Percentiles rank a stretch among this genome's conserved stretches.
Conservation (phyloP, 768 basidiomycete species). For the Lentinula aciculospora region DNA sequence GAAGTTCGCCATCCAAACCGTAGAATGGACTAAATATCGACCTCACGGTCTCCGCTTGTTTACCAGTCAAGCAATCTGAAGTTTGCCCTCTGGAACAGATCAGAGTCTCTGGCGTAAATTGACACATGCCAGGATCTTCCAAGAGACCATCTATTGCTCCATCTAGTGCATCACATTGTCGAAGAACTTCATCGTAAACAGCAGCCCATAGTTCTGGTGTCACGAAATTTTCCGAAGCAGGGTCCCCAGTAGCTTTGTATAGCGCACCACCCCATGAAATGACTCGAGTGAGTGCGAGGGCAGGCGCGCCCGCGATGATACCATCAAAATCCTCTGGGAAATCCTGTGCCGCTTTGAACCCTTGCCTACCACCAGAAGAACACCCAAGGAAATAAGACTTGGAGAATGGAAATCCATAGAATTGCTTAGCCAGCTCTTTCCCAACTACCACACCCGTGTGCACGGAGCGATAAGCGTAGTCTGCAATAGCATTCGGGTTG, state of each 20-base stretch:
- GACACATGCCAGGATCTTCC: constrained; percentile 14
- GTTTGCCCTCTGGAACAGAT: constrained; percentile 7
- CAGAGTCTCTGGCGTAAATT: constrained; percentile 14
- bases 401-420: constrained; percentile 12
- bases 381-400: constrained; percentile 21
- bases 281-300: constrained; percentile 3
- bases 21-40: constrained; percentile 12
- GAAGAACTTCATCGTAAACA: constrained; percentile 14
- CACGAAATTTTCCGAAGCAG: constrained; percentile 9
- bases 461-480: constrained; percentile 5
- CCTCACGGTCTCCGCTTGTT: constrained; percentile 12
- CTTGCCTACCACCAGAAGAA: constrained; percentile 18
- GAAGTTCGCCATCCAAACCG: constrained; percentile 4
- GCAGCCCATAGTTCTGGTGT: constrained; percentile 11
- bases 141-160: constrained; percentile 15
- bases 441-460: constrained; percentile 15
- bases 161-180: constrained; percentile 18
- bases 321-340: constrained; percentile 16
- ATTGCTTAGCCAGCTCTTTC: constrained; percentile 15
- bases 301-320: constrained; percentile 17
- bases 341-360: constrained; percentile 12
- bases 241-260: not conserved
- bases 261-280: not conserved
- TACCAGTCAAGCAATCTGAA: constrained; percentile 11
- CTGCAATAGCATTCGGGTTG: not conserved